Conservation (phyloP, 2,329 filamentous ascomycete species). For the Pseudogymnoascus sp. region DNA sequence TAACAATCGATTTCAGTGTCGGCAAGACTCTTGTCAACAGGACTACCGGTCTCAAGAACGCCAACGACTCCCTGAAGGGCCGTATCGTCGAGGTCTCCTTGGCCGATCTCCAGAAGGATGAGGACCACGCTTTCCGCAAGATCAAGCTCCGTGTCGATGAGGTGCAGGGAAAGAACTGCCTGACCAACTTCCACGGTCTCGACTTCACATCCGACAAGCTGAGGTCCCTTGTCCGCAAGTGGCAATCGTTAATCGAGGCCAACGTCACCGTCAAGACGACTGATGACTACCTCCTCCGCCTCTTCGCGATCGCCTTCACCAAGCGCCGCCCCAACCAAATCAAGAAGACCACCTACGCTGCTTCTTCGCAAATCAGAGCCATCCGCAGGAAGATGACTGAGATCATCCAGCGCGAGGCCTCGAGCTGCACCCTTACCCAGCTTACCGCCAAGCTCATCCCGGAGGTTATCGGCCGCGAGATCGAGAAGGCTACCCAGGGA, state of each 20-base stretch:
- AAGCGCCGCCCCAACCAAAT: slow-evolving; percentile 99
- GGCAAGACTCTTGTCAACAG: slow-evolving; percentile 99
- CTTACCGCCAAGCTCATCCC: slow-evolving; percentile 98
- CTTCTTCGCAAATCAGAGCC: slow-evolving; percentile 90
- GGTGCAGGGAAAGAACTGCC: slow-evolving; percentile 99
- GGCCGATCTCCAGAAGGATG: slow-evolving; percentile 98
- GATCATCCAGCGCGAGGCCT: slow-evolving; percentile 95
- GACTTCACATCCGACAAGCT: slow-evolving; percentile 99
- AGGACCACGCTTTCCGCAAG: slow-evolving; percentile 99
- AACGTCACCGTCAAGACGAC: slow-evolving; percentile 99
- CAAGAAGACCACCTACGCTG: slow-evolving; percentile 99
- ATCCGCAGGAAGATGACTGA: slow-evolving; percentile 99
- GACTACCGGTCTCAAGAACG: slow-evolving; percentile 99
- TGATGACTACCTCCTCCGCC: slow-evolving; percentile 97
- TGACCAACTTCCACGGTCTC: slow-evolving; percentile 99
- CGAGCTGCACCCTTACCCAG: slow-evolving; percentile 89
- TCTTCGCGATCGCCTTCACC: slow-evolving; percentile 99
- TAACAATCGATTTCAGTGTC: slow-evolving; percentile 57
- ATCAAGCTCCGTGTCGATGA: slow-evolving; percentile 98
- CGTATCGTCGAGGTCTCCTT: slow-evolving; percentile 98
- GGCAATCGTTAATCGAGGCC: slow-evolving; percentile 98
- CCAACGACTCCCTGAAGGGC: slow-evolving; percentile 97
- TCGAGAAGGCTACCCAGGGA: slow-evolving; percentile 98
- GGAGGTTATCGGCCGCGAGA: slow-evolving; percentile 98
- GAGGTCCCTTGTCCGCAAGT: slow-evolving; percentile 97